A percentile compares a stretch with the other conserved stretches of the same genome.
These are phyloP conservation scores for Suillus decipiens DNA, from an alignment of 768 basidiomycete species.

Conservation along the genomic window DNA sequence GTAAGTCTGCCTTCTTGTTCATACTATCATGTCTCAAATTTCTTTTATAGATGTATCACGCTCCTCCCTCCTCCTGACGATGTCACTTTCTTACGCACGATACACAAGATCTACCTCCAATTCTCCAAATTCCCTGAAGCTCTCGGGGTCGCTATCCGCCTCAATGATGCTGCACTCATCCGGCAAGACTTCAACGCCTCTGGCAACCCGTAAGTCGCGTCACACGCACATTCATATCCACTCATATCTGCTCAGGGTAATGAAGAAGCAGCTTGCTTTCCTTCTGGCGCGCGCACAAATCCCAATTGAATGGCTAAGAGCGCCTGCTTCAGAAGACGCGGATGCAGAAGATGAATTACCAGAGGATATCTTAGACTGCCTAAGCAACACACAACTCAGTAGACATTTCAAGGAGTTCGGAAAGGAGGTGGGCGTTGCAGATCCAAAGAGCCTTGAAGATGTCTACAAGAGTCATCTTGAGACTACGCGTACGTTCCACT, in stretches of 20 bases:
- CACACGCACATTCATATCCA: neutral
- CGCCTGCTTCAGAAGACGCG: slow-evolving; percentile 47
- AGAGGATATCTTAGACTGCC: slow-evolving; percentile 81
- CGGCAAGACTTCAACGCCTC: slow-evolving; percentile 88
- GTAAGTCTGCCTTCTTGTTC: slow-evolving; percentile 39
- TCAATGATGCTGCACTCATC: slow-evolving; percentile 79
- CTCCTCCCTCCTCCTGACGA: slow-evolving; percentile 94
- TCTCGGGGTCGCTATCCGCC: slow-evolving; percentile 78
- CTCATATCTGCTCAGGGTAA: slow-evolving; percentile 48
- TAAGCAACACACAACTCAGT: slow-evolving; percentile 83
- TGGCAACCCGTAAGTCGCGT: slow-evolving; percentile 71
- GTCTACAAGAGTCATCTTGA: slow-evolving; percentile 66
- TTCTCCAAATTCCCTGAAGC: slow-evolving; percentile 91
- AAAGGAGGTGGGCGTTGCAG: too few species aligned
- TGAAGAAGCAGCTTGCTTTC: slow-evolving; percentile 95
- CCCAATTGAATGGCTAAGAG: slow-evolving; percentile 85
- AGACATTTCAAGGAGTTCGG: too few species aligned
- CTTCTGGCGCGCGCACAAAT: slow-evolving; percentile 91
- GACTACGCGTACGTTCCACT: slow-evolving; percentile 62
- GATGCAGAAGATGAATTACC: slow-evolving; percentile 68
- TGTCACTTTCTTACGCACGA: slow-evolving; percentile 81
- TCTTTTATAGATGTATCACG: slow-evolving; percentile 67
- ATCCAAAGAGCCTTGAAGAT: too few species aligned
- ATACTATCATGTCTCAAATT: slow-evolving; percentile 7
- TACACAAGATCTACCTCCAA: slow-evolving; percentile 86